phyloP scores from a whole-genome alignment of 139 green algal species.

The Picochlorum sp. region DNA sequence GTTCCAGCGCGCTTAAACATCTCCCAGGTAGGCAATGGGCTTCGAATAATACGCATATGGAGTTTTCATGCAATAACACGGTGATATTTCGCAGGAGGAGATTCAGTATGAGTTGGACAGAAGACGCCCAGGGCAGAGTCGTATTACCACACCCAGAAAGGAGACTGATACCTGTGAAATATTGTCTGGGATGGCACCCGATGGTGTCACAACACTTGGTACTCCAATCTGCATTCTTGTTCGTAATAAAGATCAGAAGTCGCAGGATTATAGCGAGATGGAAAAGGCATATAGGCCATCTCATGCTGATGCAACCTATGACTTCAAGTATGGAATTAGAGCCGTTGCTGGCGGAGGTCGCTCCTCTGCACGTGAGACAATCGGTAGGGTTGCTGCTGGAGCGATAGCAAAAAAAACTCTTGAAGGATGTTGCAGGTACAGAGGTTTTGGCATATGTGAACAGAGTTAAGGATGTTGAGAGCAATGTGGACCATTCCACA shows the following conservation, averaged over 20 bases:
- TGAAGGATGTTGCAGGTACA: conserved; percentile 59
- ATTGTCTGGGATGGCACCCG: conserved; percentile 66
- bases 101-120: conserved; percentile 78
- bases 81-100: conserved; percentile 38
- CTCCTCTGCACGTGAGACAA: conserved; percentile 91
- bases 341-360: conserved; percentile 92
- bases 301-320: conserved; percentile 97
- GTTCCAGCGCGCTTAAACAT: conserved; percentile 83
- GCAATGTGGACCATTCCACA: conserved; percentile 54
- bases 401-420: conserved; percentile 96
- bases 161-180: conserved; percentile 92
- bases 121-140: conserved; percentile 84
- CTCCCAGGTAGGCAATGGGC: conserved; percentile 29
- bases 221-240: conserved; percentile 92
- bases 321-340: conserved; percentile 98
- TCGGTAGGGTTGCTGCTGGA: conserved; percentile 92
- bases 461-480: conserved; percentile 68
- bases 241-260: conserved; percentile 92
- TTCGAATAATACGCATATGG: neutral
- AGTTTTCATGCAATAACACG: too few species aligned
- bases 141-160: conserved; percentile 94
- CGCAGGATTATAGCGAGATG: conserved; percentile 80
- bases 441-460: conserved; percentile 91
- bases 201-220: conserved; percentile 78
- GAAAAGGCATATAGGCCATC: conserved; percentile 82